These are phyloP conservation scores for Thozetella sp. DNA, from an alignment of 495 filamentous ascomycete genomes.

Conservation along the genomic window DNA sequence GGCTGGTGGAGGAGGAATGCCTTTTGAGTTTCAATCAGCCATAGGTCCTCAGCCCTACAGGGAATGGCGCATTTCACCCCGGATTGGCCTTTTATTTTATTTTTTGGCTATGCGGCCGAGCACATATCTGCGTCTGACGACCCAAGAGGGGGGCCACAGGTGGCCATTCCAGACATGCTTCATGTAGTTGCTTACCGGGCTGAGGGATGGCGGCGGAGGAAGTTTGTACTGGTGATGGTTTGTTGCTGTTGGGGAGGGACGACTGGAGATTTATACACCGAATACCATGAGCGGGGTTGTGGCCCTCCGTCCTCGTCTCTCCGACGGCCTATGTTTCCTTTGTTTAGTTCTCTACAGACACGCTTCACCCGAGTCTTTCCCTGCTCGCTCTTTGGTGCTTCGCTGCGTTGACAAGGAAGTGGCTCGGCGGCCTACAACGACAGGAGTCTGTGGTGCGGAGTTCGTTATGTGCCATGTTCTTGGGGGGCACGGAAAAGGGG, in stretches of 20 bases:
- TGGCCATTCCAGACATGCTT: neutral
- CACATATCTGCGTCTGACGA: neutral
- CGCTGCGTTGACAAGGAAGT: no score
- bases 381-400: no score
- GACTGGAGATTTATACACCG: neutral
- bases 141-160: neutral
- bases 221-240: no score
- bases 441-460: no score
- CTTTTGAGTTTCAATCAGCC: slow-evolving; percentile 2
- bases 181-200: neutral
- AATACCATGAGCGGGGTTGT: neutral
- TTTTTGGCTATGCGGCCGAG: neutral
- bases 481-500: no score
- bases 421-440: no score
- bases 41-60: neutral
- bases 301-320: neutral
- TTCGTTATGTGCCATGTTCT: no score
- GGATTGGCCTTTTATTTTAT: slow-evolving; percentile 1
- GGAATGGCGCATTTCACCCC: neutral
- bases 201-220: neutral
- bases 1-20: slow-evolving; percentile 6
- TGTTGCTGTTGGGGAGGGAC: neutral
- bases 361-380: neutral
- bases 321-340: neutral
- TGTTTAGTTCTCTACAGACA: neutral